Percentiles rank a stretch among this genome's conserved stretches.
Evolutionary conservation across 352 stramenopile genomes (phyloP).

Genomic region (Hyaloperonospora brassicae): DNA sequence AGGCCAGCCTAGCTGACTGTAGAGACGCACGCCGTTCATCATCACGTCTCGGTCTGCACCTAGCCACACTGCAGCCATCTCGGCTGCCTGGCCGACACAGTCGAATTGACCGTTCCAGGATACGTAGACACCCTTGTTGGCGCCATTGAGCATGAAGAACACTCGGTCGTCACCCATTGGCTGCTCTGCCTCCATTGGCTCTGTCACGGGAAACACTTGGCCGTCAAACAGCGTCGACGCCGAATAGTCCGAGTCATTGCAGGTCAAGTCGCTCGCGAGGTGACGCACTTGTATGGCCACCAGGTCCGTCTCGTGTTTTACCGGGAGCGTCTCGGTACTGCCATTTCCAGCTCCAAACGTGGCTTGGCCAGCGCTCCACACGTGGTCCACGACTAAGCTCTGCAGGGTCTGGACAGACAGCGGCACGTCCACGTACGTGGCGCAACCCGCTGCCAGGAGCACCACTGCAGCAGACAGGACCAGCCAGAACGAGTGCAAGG

Average conservation of each 20-base stretch:
- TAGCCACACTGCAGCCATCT: slow-evolving; percentile 45
- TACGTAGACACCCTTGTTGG: slow-evolving; percentile 72
- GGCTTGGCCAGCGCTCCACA: slow-evolving; percentile 7
- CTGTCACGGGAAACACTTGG: slow-evolving; percentile 34
- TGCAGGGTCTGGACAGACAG: slow-evolving; percentile 17
- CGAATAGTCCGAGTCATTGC: slow-evolving; percentile 28
- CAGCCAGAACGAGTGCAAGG: slow-evolving; percentile 6
- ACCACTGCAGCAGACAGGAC: slow-evolving; percentile 22
- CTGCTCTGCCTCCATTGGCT: slow-evolving; percentile 40
- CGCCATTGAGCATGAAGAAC: slow-evolving; percentile 83
- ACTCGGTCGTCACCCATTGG: slow-evolving; percentile 35
- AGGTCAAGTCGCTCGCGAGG: slow-evolving; percentile 32
- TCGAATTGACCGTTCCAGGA: slow-evolving; percentile 69
- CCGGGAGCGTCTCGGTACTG: slow-evolving; percentile 12
- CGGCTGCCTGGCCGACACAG: slow-evolving; percentile 41
- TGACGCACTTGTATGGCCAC: slow-evolving; percentile 39
- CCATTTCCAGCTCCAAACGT: slow-evolving; percentile 8
- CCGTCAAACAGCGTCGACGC: slow-evolving; percentile 33
- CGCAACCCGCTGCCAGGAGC: slow-evolving; percentile 15
- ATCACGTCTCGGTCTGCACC: slow-evolving; percentile 61
- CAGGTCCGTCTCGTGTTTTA: slow-evolving; percentile 60
- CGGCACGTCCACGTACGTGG: slow-evolving; percentile 25
- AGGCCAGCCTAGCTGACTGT: slow-evolving; percentile 56
- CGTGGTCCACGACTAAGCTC: slow-evolving; percentile 7
- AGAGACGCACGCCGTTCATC: slow-evolving; percentile 62